Evolutionary conservation across 768 basidiomycete genomes (phyloP).

Genomic region (Butyriboletus loyo): DNA sequence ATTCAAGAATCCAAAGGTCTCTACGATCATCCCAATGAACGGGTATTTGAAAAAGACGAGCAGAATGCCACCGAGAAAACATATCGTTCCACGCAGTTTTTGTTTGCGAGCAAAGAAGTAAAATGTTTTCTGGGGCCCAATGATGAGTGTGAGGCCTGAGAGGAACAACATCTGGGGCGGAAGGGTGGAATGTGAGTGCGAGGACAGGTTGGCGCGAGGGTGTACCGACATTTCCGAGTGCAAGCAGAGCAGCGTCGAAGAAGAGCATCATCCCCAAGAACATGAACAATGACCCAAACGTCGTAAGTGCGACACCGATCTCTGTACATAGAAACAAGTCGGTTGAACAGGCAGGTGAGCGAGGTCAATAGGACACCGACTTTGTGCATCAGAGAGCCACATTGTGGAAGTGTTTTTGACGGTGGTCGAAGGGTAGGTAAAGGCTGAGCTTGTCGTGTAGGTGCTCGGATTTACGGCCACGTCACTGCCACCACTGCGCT

Average conservation of each 20-base stretch:
- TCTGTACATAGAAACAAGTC: slow-evolving; percentile 46
- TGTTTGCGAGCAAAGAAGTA: slow-evolving; percentile 96
- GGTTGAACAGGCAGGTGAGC: neutral
- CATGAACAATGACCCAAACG: slow-evolving; percentile 95
- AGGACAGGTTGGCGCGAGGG: slow-evolving; percentile 1
- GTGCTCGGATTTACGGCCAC: slow-evolving; percentile 8
- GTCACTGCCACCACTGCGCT: slow-evolving; percentile 22
- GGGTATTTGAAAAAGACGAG: slow-evolving; percentile 97
- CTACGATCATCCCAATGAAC: slow-evolving; percentile 88
- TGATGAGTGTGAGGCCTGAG: slow-evolving; percentile 92
- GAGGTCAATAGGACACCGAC: slow-evolving; percentile 13
- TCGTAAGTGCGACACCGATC: slow-evolving; percentile 95
- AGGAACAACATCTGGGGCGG: slow-evolving; percentile 85
- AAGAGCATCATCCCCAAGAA: slow-evolving; percentile 92
- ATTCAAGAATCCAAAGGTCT: slow-evolving; percentile 96
- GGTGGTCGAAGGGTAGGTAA: slow-evolving; percentile 4
- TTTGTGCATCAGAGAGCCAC: slow-evolving; percentile 58
- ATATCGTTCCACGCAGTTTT: slow-evolving; percentile 86
- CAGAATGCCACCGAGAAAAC: slow-evolving; percentile 86
- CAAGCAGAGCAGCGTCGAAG: slow-evolving; percentile 93
- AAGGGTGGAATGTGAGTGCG: neutral
- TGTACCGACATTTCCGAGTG: slow-evolving; percentile 89
- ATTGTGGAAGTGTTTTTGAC: slow-evolving; percentile 24
- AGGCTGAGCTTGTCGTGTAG: neutral
- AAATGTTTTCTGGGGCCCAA: slow-evolving; percentile 95